Conservation (phyloP, 2,329 filamentous ascomycete genomes). For the Beauveria pseudobassiana region DNA sequence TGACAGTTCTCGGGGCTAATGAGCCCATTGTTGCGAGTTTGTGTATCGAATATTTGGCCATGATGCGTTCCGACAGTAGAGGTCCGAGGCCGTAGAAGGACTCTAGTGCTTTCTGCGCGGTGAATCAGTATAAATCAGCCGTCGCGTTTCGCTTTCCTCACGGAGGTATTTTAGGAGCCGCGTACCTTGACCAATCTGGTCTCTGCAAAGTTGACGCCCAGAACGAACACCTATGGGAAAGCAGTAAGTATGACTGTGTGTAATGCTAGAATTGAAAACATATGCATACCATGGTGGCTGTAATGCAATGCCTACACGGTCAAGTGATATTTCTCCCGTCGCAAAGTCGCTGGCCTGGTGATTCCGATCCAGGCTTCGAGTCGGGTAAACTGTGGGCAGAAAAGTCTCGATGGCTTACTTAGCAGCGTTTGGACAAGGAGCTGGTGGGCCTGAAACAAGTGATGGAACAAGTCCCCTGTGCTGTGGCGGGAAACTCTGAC, state of each 20-base stretch:
- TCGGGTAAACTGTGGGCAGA: slow-evolving; percentile 23
- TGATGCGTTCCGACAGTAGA: slow-evolving; percentile 61
- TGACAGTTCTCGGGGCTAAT: slow-evolving; percentile 67
- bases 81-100: slow-evolving; percentile 81
- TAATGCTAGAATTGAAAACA: background rate
- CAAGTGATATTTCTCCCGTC: background rate
- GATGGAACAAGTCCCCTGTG: background rate
- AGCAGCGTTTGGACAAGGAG: background rate
- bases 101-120: slow-evolving; percentile 60
- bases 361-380: background rate
- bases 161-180: background rate
- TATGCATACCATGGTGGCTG: slow-evolving; percentile 13
- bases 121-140: background rate
- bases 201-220: slow-evolving; percentile 82
- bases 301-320: background rate
- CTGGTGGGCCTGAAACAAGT: slow-evolving; percentile 8
- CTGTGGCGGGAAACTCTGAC: slow-evolving; percentile 3
- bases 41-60: slow-evolving; percentile 86
- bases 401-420: background rate
- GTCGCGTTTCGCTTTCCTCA: background rate
- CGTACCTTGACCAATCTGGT: slow-evolving; percentile 73
- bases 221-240: slow-evolving; percentile 63
- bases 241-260: background rate
- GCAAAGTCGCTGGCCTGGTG: background rate
- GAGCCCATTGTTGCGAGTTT: slow-evolving; percentile 70